phyloP scores from a whole-genome alignment of 345 rosid species.

The Eucalyptus polybractea region DNA sequence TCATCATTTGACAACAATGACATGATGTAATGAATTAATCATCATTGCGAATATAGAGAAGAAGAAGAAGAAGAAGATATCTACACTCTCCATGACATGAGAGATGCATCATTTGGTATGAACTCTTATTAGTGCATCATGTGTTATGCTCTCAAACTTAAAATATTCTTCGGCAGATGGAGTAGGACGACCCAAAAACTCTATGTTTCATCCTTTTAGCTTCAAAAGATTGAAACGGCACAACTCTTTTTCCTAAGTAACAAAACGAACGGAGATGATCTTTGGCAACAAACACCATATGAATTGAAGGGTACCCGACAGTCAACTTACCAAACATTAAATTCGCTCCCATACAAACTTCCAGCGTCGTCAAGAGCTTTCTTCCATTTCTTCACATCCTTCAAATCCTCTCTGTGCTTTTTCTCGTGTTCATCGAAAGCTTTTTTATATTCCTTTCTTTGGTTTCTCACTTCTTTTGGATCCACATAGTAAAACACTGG shows the following conservation, averaged over 20 bases:
- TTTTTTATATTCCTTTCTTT: fast-evolving
- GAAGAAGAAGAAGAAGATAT: too few relatives aligned
- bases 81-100: too few relatives aligned
- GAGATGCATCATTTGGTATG: too few relatives aligned
- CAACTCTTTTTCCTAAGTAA: background rate
- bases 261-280: background rate
- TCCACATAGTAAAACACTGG: background rate
- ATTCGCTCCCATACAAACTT: background rate
- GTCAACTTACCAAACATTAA: background rate
- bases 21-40: too few relatives aligned
- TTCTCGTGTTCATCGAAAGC: background rate
- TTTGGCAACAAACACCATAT: fast-evolving
- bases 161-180: too few relatives aligned
- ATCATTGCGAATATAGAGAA: too few relatives aligned
- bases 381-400: background rate
- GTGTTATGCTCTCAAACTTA: too few relatives aligned
- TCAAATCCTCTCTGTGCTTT: fast-evolving
- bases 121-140: too few relatives aligned
- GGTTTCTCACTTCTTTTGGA: background rate
- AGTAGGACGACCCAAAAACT: too few relatives aligned
- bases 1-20: too few relatives aligned
- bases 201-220: background rate
- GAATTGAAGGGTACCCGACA: background rate
- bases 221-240: too few relatives aligned
- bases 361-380: background rate